phyloP scores from a whole-genome alignment of 164 flowering plant genomes.

The Malania oleifera region DNA sequence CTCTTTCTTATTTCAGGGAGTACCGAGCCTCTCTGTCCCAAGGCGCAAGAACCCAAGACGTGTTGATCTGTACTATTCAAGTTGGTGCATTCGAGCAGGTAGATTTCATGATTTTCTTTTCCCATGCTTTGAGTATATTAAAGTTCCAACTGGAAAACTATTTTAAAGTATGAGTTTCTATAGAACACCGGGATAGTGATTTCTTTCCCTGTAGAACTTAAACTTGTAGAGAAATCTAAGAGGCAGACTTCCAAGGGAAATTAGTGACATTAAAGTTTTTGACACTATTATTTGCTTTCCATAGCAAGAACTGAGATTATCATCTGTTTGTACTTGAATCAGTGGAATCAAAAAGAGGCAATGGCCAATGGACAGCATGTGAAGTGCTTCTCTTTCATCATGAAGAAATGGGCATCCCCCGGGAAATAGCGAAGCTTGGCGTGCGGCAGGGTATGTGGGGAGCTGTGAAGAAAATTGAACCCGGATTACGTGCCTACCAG shows the following conservation, averaged over 20 bases:
- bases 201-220: too few species aligned
- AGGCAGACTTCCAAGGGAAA: too few species aligned
- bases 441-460: constrained; percentile 82
- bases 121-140: neutral
- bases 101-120: neutral
- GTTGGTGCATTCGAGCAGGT: constrained; percentile 61
- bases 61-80: constrained; percentile 55
- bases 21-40: constrained; percentile 37
- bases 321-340: constrained; percentile 16
- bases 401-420: constrained; percentile 82
- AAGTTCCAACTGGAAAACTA: too few species aligned
- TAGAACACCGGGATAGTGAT: too few species aligned
- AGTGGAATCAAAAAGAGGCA: constrained; percentile 61
- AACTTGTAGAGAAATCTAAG: too few species aligned
- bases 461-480: constrained; percentile 64
- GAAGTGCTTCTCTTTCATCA: constrained; percentile 73
- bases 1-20: constrained; percentile 32
- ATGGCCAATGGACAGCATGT: constrained; percentile 48
- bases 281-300: too few species aligned
- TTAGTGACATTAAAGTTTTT: too few species aligned
- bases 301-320: neutral
- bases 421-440: constrained; percentile 76
- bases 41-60: constrained; percentile 48
- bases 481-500: constrained; percentile 57
- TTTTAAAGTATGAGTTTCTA: too few species aligned